Conservation (phyloP, 78 protist species). For the Kipferlia bialata region DNA sequence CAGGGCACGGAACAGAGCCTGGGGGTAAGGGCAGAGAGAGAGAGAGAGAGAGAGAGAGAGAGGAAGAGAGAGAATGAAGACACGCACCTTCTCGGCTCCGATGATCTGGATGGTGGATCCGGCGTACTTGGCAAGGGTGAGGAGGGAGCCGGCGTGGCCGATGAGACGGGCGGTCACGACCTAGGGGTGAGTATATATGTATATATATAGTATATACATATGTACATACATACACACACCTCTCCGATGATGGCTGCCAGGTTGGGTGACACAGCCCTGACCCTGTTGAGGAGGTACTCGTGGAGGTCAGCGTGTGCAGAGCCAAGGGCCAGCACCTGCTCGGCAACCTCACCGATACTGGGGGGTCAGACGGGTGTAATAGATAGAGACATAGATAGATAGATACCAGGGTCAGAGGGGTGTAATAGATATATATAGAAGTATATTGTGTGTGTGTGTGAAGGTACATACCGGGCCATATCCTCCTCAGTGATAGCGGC, state of each 20-base stretch:
- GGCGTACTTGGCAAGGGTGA: slow-evolving; percentile 81
- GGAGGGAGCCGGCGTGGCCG: slow-evolving; percentile 80
- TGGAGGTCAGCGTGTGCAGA: slow-evolving; percentile 70
- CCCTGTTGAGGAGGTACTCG: slow-evolving; percentile 73
- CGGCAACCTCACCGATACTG: not conserved
- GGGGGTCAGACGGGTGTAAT: slow-evolving; percentile 19
- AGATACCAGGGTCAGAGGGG: too few relatives aligned
- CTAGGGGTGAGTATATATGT: too few relatives aligned
- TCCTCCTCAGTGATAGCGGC: slow-evolving; percentile 57
- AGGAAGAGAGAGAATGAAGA: too few relatives aligned
- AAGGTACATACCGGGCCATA: too few relatives aligned
- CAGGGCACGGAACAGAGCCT: slow-evolving; percentile 66
- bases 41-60: too few relatives aligned
- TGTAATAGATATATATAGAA: too few relatives aligned
- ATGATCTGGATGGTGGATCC: slow-evolving; percentile 88
- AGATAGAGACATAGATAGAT: too few relatives aligned
- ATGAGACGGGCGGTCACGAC: slow-evolving; percentile 91
- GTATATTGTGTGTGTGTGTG: too few relatives aligned
- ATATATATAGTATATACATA: too few relatives aligned
- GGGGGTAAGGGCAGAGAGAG: too few relatives aligned
- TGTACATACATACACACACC: too few relatives aligned
- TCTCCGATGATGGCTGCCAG: slow-evolving; percentile 85
- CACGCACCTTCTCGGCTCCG: slow-evolving; percentile 73
- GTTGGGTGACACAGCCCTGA: slow-evolving; percentile 83
- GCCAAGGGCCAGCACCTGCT: slow-evolving; percentile 53